A percentile compares a stretch with the other conserved stretches of the same genome.
Conservation (phyloP, 768 basidiomycete species). For the Russula ochroleuca region DNA sequence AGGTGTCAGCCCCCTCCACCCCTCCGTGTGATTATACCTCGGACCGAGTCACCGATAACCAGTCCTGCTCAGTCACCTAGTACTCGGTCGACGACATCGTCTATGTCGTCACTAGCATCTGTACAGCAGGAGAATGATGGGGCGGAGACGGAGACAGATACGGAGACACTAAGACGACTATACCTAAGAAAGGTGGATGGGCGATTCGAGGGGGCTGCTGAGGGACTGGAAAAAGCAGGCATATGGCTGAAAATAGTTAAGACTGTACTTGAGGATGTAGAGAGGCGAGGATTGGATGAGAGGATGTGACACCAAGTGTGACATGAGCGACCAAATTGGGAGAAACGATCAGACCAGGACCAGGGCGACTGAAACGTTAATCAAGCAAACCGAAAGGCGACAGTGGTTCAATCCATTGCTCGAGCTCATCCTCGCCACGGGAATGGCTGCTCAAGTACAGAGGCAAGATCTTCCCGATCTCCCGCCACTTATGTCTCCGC, state of each 20-base stretch:
- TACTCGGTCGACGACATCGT: constrained; percentile 39
- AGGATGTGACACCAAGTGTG: constrained; percentile 31
- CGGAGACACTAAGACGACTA: constrained; percentile 36
- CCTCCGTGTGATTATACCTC: constrained; percentile 20
- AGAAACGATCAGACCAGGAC: constrained; percentile 23
- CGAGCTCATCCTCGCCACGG: constrained; percentile 22
- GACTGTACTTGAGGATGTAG: constrained; percentile 50
- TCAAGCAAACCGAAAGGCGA: constrained; percentile 22
- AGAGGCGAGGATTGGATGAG: constrained; percentile 10
- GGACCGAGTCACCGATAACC: constrained; percentile 6
- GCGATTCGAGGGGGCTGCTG: constrained; percentile 50
- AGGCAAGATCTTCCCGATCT: constrained; percentile 28
- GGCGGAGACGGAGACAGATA: constrained; percentile 48
- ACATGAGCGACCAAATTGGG: constrained; percentile 13
- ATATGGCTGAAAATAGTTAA: constrained; percentile 62
- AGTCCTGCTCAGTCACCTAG: constrained; percentile 25
- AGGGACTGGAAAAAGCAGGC: constrained; percentile 57
- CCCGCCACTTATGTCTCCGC: constrained; percentile 15
- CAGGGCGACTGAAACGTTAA: constrained; percentile 25
- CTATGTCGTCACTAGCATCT: constrained; percentile 47
- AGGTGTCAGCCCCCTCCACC: background rate
- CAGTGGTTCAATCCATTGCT: constrained; percentile 25
- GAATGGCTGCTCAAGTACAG: constrained; percentile 29
- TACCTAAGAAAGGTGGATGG: constrained; percentile 62
- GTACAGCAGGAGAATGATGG: constrained; percentile 62